Evolutionary conservation across 805 yeast species (phyloP), one percentile per base, ranked within the genome.

Genomic region (Metschnikowia rubicola): DNA sequence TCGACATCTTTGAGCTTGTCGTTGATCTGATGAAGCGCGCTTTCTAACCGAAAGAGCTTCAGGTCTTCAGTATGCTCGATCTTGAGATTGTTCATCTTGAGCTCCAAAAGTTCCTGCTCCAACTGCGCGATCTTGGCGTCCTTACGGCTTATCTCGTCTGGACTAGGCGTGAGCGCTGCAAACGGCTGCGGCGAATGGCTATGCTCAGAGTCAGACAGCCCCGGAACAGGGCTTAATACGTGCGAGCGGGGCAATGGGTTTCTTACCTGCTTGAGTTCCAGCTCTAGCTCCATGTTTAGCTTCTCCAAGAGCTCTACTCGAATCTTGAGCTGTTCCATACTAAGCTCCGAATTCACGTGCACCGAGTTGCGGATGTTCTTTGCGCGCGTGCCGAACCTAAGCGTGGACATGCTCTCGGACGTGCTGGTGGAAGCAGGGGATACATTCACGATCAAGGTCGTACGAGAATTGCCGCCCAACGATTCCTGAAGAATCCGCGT

Each of bases 401-500:
- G 65, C 0, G 91, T 82, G 5, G 89, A 81, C 6, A 86, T 49
- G 0, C 95, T 86, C 57, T 87, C 94, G 13, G 66, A 62, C 43
- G 74, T 80, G 55, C 87, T 79, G 30, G 64, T 60, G 3, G 68
- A 58, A 0, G 84, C 71, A 0, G 88, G 85, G 0, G 94, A 86
- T 52, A 94, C 86, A 53, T 84, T 84, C 35, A 88, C 74, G 13
- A 89, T 79, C 40, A 88, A 68, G 2, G 86, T 77, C 0, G 95
- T 89, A 43, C 89, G 71, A 3, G 91, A 81, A 62, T 88, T 88
- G 1, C 96, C 96, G 6, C 95, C 94, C 19, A 88, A 66, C 0
- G 92, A 81, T 54, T 86, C 90, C 60, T 86, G 91, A 31, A 88
- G 65, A 11, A 89, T 81, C 51, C 92, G 72, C 0, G 96, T 86